Conservation (phyloP, 2,329 filamentous ascomycete genomes). For the Aspergillus proliferans region DNA sequence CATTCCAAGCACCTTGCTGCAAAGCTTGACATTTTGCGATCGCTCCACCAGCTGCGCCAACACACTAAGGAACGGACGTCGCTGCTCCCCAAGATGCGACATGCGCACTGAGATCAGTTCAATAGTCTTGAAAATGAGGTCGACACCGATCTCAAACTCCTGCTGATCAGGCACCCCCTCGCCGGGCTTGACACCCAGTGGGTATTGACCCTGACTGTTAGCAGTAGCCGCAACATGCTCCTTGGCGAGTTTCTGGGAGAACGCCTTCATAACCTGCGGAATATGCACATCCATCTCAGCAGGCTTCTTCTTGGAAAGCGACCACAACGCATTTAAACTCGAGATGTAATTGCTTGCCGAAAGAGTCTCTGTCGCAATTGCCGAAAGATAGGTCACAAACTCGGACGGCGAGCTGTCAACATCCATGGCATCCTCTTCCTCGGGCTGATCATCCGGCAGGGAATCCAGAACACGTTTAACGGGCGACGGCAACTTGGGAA, state of each 20-base stretch:
- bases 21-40: conserved; percentile 77
- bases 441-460: conserved; percentile 71
- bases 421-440: conserved; percentile 78
- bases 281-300: conserved; percentile 88
- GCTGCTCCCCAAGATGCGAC: conserved; percentile 83
- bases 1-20: conserved; percentile 87
- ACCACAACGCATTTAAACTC: conserved; percentile 90
- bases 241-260: conserved; percentile 84
- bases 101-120: conserved; percentile 88
- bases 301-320: conserved; percentile 75
- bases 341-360: conserved; percentile 75
- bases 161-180: conserved; percentile 56
- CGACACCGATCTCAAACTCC: conserved; percentile 82
- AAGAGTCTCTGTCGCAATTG: conserved; percentile 81
- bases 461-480: conserved; percentile 80
- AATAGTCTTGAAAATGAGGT: conserved; percentile 89
- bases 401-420: conserved; percentile 72
- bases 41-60: conserved; percentile 93
- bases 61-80: conserved; percentile 89
- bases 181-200: conserved; percentile 34
- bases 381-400: conserved; percentile 75
- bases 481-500: conserved; percentile 65
- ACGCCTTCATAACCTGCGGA: conserved; percentile 78
- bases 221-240: conserved; percentile 79
- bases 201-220: conserved; percentile 39